Evolutionary conservation across 1,139 yeast species (phyloP), one percentile per base, ranked within the genome.

Genomic region (Lodderomyces elongisporus): DNA sequence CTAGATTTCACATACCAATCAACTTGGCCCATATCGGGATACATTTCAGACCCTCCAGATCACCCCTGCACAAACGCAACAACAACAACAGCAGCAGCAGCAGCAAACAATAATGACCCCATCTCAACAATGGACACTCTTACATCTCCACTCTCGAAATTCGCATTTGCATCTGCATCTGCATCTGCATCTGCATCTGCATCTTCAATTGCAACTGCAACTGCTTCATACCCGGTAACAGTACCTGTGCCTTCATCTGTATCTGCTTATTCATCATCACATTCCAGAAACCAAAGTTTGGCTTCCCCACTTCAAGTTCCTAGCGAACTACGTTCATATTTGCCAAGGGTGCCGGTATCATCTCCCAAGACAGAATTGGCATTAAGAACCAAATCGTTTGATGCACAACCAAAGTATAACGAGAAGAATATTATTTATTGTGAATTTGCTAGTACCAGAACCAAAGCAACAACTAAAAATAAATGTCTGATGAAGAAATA

Each of bases 361-460:
- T n/a, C n/a, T n/a, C n/a, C n/a, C 5, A 27, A 27, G 15, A 5
- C 7, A 17, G 5, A 12, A 15, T 6, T n/a, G 10, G 9, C 30
- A n/a, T 6, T 5, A 27, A 25, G 23, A 25, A 31, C 29, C 3
- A 26, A 26, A 17, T 17, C 30, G 3, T 31, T 18, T 7, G 25
- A 26, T 31, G 34, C 25, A 21, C 15, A 21, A 8, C 13, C 9
- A 4, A 8, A 9, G 7, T 20, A 23, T 24, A 18, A 10, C 13
- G 39, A 38, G 20, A 21, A 24, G 25, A 38, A 45, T 26, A 37
- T 36, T n/a, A 37, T 33, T 37, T 30, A 43, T n/a, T 35, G 39
- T 29, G 37, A 37, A 25, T 36, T n/a, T n/a, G n/a, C n/a, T n/a
- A n/a, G n/a, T n/a, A n/a, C n/a, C 20, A 7, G 6, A 17, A 15